A percentile compares a stretch with the other conserved stretches of the same genome.
phyloP scores from a whole-genome alignment of 1,284 basidiomycete species.

The Malassezia sp. region DNA sequence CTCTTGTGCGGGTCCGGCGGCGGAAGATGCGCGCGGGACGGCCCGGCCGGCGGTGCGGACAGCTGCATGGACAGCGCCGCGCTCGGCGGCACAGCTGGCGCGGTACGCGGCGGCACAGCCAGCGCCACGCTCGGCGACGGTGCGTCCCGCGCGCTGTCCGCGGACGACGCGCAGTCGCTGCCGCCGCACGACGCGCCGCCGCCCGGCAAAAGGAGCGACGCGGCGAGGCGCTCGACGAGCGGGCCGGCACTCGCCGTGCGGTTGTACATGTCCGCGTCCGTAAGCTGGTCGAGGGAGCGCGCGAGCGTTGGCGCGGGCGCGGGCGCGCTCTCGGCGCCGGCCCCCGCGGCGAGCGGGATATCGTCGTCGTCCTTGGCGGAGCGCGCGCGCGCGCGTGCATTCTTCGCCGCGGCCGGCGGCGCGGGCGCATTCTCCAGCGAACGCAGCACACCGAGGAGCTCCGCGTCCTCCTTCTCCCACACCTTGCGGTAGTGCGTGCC shows the following conservation, averaged over 20 bases:
- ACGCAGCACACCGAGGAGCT: conserved; percentile 9
- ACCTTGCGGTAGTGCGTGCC: conserved; percentile 74
- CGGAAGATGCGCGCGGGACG: conserved; percentile 28
- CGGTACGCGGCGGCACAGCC: no score
- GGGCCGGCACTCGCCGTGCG: conserved; percentile 3
- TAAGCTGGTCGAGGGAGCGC: neutral
- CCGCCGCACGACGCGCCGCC: conserved; percentile 42
- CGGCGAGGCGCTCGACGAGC: conserved; percentile 12
- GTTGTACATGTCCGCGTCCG: conserved; percentile 11
- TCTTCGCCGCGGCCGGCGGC: conserved; percentile 9
- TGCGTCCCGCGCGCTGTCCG: neutral
- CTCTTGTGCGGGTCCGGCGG: conserved; percentile 9
- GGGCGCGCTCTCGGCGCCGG: neutral
- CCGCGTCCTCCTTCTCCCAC: conserved; percentile 79
- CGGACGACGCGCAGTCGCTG: neutral
- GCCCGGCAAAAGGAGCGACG: conserved; percentile 55
- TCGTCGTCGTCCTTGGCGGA: conserved; percentile 8
- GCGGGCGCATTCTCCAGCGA: conserved; percentile 8
- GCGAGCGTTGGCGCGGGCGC: neutral
- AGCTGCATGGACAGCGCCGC: no score
- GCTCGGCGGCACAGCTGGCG: neutral
- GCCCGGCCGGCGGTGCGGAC: no score
- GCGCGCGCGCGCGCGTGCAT: conserved; percentile 17
- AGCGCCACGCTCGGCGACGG: no score
- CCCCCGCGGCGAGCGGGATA: neutral